These are phyloP conservation scores for Sarocladium strictum DNA, from an alignment of 2,329 filamentous ascomycete species.

Conservation along the genomic window DNA sequence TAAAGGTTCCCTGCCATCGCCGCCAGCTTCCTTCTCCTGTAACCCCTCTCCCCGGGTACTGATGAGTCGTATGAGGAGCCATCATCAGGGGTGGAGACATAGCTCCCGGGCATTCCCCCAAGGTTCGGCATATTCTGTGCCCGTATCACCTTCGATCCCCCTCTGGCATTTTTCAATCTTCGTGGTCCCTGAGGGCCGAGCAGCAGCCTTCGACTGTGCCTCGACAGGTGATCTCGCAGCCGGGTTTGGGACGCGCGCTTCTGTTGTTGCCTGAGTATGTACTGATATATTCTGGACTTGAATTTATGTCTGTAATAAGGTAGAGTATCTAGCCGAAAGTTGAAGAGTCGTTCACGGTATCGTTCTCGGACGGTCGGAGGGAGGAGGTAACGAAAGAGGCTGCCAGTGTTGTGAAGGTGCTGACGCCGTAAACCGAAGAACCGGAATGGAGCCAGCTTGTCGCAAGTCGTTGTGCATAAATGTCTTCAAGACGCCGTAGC, in stretches of 20 bases:
- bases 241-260: conserved; percentile 43
- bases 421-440: conserved; percentile 28
- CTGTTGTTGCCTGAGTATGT: conserved; percentile 60
- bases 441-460: conserved; percentile 39
- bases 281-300: conserved; percentile 72
- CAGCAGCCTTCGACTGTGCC: conserved; percentile 39
- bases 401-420: conserved; percentile 37
- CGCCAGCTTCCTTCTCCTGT: conserved; percentile 72
- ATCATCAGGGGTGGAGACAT: conserved; percentile 18
- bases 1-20: conserved; percentile 54
- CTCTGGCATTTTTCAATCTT: conserved; percentile 25
- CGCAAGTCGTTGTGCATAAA: not conserved
- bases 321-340: conserved; percentile 69
- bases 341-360: conserved; percentile 59
- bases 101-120: conserved; percentile 13
- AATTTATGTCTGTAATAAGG: conserved; percentile 63
- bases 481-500: not conserved
- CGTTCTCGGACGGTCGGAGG: conserved; percentile 55
- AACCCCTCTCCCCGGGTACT: conserved; percentile 52
- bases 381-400: conserved; percentile 61
- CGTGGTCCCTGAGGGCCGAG: conserved; percentile 28
- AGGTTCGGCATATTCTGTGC: conserved; percentile 23
- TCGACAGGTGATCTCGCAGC: conserved; percentile 36
- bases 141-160: conserved; percentile 19
- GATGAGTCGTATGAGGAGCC: conserved; percentile 4